Evolutionary conservation across 176 grass and related monocot genomes (phyloP), one percentile per base, ranked within the genome.

Genomic region (Tillandsia leiboldiana): DNA sequence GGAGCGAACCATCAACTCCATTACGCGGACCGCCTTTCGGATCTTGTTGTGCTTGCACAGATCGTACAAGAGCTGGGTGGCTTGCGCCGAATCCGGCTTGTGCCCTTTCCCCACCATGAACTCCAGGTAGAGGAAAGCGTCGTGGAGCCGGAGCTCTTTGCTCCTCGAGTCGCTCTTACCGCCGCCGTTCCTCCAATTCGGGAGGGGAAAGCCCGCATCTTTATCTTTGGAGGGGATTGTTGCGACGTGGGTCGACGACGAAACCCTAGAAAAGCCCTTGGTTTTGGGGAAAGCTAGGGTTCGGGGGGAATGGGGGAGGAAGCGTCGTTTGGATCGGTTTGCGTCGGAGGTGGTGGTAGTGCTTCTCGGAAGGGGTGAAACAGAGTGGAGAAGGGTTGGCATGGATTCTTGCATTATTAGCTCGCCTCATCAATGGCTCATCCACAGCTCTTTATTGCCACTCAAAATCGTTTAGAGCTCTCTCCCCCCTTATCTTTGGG

Each of bases 1-100:
- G 24, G 77, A 42, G 11, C 3, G 9, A 33, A 48, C 59, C 59
- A 79, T 79, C 59, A 79, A 11, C 8, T 79, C 77, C 58, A 71
- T 71, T 49, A 65, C 68, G 2, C 77, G 68, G 17, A 72, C 59
- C 15, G 77, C 77, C 58, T 71, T 71, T 5, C 77, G 68, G 23
- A 71, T 54, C 68, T 71, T 71, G 20, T 56, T 72, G 26, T 27
- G 63, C 59, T 65, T 71, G 49, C 68, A 79, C 10, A 79, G 28
- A 54, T 72, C 77, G 49, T 79, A 79, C 26, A 79, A 8, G 59
- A 79, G 77, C 50, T 79, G 77, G 8, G 77, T 65, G 17, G 77
- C 77, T 12, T 79, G 77, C n/a, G 50, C 50, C 8, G 61, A 9
- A 69, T 79, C 69, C 14, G 69, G 77, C 61, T 48, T 64, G 15